Base-by-base conservation (phyloP, 148 eudicot genomes). In the Camellia lanceoleosa region DNA sequence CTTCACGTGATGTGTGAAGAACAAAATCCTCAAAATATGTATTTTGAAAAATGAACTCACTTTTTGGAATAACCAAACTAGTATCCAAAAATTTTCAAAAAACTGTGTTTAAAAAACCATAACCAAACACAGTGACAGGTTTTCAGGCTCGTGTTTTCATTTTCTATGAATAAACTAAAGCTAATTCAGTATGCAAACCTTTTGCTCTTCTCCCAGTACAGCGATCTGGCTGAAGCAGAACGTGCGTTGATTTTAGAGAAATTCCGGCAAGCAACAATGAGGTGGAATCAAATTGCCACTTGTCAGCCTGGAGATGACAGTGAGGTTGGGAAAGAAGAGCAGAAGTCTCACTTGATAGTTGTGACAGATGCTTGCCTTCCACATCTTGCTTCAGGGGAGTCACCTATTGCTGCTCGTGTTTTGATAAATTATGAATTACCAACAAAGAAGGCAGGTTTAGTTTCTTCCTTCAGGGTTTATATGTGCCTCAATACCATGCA, bases 361-460 rank as follows among this genome's bases (percentile, higher is more conserved):
- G 90, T 89, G 46, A 93, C 99, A 2, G 99, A 95, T 90, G 94
- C 90, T 60, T 96, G 99, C 82, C 93, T 93, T 80, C 99, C 99
- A 4, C 85, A 87, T 78, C 79, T 88, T 75, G 86, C 89, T 60
- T 84, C 95, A 7, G 90, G 92, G 43, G 99, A 96, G 84, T 83
- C 90, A 72, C 88, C 92, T 59, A 79, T 93, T 75, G 82, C 88
- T 85, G 92, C 97, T 66, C 90, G 92, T 30, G 83, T 91, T 81
- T 79, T 96, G 79, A 91, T 93, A 77, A 96, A 96, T 78, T 96
- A 92, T 80, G 99, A 93, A 87, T 80, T 96, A 67, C 99, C 98
- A 30, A 44, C 83, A 5, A 93, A 96, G 87, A 96, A 93, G 97
- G 97, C 91, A 67, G 58, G 54, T 43, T 8, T 72, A 2, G 8